Evolutionary conservation across 495 filamentous ascomycete species (phyloP).

Genomic region (Podospora appendiculata): DNA sequence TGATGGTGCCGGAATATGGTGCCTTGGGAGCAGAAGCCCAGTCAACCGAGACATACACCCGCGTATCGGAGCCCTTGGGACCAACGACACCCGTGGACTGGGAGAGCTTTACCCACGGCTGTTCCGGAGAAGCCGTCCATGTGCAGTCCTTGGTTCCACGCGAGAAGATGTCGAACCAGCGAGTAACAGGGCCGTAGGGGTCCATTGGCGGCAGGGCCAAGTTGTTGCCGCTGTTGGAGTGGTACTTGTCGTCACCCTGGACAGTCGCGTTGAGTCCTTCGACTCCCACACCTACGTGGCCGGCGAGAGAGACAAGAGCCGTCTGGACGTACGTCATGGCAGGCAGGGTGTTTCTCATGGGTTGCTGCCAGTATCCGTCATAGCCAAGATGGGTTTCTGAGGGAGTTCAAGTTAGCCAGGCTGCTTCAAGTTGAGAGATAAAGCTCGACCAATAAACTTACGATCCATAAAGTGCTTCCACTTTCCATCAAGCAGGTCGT

Average conservation of each 20-base stretch:
- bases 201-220: conserved; percentile 51
- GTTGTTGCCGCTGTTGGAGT: conserved; percentile 48
- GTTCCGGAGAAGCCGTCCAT: conserved; percentile 45
- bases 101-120: conserved; percentile 51
- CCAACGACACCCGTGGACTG: conserved; percentile 47
- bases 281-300: conserved; percentile 57
- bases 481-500: conserved; percentile 57
- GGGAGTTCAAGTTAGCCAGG: conserved; percentile 3
- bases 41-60: conserved; percentile 55
- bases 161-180: conserved; percentile 63
- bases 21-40: conserved; percentile 47
- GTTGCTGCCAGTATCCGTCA: conserved; percentile 56
- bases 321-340: conserved; percentile 51
- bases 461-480: conserved; percentile 69
- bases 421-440: neutral
- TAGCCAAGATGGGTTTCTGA: conserved; percentile 47
- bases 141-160: conserved; percentile 50
- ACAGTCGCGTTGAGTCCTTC: conserved; percentile 58
- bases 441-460: conserved; percentile 14
- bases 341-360: conserved; percentile 61
- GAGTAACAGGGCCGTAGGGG: conserved; percentile 50
- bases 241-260: conserved; percentile 59
- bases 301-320: conserved; percentile 47
- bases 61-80: conserved; percentile 42
- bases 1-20: conserved; percentile 35